Base-by-base conservation (phyloP, 1,139 yeast genomes). In the Blastobotrys illinoisensis region DNA sequence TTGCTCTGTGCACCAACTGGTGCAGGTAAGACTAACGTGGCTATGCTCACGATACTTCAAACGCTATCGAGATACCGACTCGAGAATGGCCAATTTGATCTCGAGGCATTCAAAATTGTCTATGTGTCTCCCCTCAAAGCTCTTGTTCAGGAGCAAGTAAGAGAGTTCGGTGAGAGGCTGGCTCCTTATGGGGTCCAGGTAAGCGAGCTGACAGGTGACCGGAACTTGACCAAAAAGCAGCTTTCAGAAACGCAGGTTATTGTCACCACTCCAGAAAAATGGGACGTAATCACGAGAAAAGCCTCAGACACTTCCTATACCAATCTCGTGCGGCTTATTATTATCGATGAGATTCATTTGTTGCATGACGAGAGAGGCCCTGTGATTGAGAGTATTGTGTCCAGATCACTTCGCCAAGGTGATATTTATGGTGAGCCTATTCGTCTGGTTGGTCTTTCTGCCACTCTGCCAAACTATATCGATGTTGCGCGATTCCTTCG, bases 11-110 rank as follows among this genome's bases (percentile, higher is more conserved):
- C 99, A 0, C 99, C 99, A 2, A 93, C 99, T 0, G 99, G 99
- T 72, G 97, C 97, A 2, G 99, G 99, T 74, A 93, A 93, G 68
- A 93, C 99, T 13, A 93, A 93, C 69, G 96, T 91, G 36, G 99
- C 99, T 0, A 79, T 93, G 82, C 72, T 93, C 54, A 75, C 97
- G 0, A 79, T 88, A 5, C 73, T 91, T 20, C 76, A 86, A 53
- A 75, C 88, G 0, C 70, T 90, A 24, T 75, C 80, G 0, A 79
- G 85, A 51, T 80, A 73, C 65, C 74, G 86, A 61, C 71, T 77
- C 52, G 66, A 69, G 11, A 69, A 68, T 0, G 73, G 79, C 14
- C 86, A 85, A 0, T 68, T 88, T 9, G 75, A 79, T 47, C 68
- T 82, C 48, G 75, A 78, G 48, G 76, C 77, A 24, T 88, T 87